Evolutionary conservation across 805 yeast species (phyloP).

Genomic region (Yarrowia sp.): DNA sequence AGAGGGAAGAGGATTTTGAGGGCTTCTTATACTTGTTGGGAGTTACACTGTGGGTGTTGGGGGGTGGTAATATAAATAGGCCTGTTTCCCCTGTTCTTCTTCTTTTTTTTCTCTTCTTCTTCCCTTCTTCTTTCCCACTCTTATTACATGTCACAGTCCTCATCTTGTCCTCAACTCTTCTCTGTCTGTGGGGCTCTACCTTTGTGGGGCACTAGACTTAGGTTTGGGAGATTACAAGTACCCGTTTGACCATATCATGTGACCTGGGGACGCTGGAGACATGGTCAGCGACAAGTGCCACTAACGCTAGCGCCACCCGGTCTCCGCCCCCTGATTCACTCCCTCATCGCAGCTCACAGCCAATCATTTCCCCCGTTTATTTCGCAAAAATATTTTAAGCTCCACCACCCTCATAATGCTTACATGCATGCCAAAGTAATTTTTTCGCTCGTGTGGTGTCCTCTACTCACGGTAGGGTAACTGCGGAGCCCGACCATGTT

Average conservation of each 20-base stretch:
- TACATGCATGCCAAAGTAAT: neutral
- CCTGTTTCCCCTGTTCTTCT: neutral
- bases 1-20: no score
- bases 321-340: no score
- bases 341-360: no score
- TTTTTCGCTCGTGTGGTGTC: conserved; percentile 38
- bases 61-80: no score
- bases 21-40: no score
- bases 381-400: no score
- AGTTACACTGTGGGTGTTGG: no score
- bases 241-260: conserved; percentile 11
- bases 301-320: no score
- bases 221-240: conserved; percentile 34
- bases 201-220: conserved; percentile 19
- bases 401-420: conserved; percentile 3
- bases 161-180: no score
- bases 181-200: conserved; percentile 20
- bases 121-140: neutral
- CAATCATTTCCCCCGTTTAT: no score
- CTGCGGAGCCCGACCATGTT: neutral
- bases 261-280: neutral
- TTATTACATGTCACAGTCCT: no score
- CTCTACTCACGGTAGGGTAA: conserved; percentile 29
- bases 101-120: neutral
- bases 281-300: no score